Evolutionary conservation across 352 stramenopile species (phyloP).

Genomic region (Phytophthora pistaciae): DNA sequence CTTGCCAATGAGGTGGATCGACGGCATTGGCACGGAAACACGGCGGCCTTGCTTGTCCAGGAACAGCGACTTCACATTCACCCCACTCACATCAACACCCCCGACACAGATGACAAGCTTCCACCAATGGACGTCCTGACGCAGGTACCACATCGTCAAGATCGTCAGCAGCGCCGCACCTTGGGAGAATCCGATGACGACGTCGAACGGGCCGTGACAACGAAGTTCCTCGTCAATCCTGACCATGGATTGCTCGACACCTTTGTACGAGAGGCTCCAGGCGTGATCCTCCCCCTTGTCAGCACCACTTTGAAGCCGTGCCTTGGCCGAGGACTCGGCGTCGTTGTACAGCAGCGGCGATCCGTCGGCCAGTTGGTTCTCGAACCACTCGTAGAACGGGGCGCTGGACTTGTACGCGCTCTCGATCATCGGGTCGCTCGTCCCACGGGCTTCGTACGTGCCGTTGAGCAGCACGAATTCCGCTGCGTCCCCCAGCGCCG

Average conservation of each 20-base stretch:
- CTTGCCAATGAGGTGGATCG: slow-evolving; percentile 67
- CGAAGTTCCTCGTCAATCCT: slow-evolving; percentile 45
- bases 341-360: slow-evolving; percentile 41
- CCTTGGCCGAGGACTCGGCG: slow-evolving; percentile 40
- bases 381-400: slow-evolving; percentile 62
- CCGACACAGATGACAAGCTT: slow-evolving; percentile 51
- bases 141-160: slow-evolving; percentile 48
- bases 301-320: slow-evolving; percentile 31
- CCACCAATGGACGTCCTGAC: slow-evolving; percentile 40
- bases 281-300: slow-evolving; percentile 36
- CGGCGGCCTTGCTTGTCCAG: slow-evolving; percentile 32
- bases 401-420: slow-evolving; percentile 31
- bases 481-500: slow-evolving; percentile 34
- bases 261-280: slow-evolving; percentile 44
- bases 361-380: slow-evolving; percentile 40
- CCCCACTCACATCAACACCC: slow-evolving; percentile 41
- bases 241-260: slow-evolving; percentile 47
- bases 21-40: slow-evolving; percentile 44
- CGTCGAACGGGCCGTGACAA: slow-evolving; percentile 48
- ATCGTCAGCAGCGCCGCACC: slow-evolving; percentile 51
- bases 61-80: slow-evolving; percentile 49
- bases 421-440: slow-evolving; percentile 46
- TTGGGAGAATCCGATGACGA: slow-evolving; percentile 63
- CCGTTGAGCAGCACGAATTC: slow-evolving; percentile 57
- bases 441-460: slow-evolving; percentile 46